Evolutionary conservation across 768 basidiomycete genomes (phyloP), one percentile per base, ranked within the genome.

Genomic region (Pisolithus sp.): DNA sequence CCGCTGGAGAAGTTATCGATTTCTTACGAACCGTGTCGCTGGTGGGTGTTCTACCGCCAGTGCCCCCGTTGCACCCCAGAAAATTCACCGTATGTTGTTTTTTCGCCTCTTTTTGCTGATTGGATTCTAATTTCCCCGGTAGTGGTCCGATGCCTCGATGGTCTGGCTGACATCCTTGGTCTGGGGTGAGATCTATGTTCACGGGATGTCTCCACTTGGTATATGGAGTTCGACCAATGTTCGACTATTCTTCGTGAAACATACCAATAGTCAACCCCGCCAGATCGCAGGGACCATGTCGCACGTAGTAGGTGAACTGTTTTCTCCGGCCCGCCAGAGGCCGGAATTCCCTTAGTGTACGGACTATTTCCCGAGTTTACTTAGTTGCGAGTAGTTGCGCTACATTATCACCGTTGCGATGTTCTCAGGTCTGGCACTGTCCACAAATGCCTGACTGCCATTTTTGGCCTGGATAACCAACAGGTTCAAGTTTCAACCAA

Each of bases 151-250:
- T 58, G 85, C 90, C 2, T 93, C 92, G 2, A 75, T 88, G 53
- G 78, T 93, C 17, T 97, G 96, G 95, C 76, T 95, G 36, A 89
- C 93, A 4, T 93, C 90, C 1, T 71, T 97, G 49, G 84, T 94
- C 20, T 99, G 95, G 93, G 94, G 96, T 38, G 91, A 94, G 64
- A 80, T 95, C 18, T 99, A 94, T 63, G 87, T 96, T 20, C 85
- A 87, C 44, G 88, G 85, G 5, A 88, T 94, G 82, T 81, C 85
- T 2, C 87, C 88, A 1, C 73, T 93, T 21, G 90, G 89, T 12
- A 82, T 94, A 40, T 97, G 94, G 93, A 90, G 89, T 58, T 80
- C 83, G 18, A 96, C 93, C 13, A 86, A 82, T 46, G 91, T 96
- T 26, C 82, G 89, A 39, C 68, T 97, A 48, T 97, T 97, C 72